A percentile compares a stretch with the other conserved stretches of the same genome.
Conservation (phyloP, 371 early-diverging fungal genomes). For the Syncephalastrum racemosum region DNA sequence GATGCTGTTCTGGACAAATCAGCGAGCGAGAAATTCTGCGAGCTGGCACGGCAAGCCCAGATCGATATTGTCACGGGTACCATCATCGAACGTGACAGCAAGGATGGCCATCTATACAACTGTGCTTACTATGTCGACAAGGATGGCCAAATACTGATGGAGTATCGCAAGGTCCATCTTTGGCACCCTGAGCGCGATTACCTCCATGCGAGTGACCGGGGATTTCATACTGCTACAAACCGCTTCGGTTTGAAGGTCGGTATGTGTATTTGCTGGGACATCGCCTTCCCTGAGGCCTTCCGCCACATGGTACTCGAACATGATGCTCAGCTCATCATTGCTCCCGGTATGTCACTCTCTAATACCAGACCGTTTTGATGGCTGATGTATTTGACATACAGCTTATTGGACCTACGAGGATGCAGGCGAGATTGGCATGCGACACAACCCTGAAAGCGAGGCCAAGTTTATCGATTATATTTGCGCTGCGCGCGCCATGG, state of each 20-base stretch:
- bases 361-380: neutral
- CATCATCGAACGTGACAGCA: constrained; percentile 24
- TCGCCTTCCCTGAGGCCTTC: constrained; percentile 33
- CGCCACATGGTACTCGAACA: constrained; percentile 29
- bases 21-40: constrained; percentile 8
- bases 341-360: constrained; percentile 22
- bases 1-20: constrained; percentile 10
- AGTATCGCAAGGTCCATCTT: constrained; percentile 37
- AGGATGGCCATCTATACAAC: constrained; percentile 28
- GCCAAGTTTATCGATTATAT: constrained; percentile 29
- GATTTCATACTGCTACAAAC: constrained; percentile 26
- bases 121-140: constrained; percentile 35
- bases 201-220: constrained; percentile 10
- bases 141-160: constrained; percentile 27
- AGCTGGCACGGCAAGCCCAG: constrained; percentile 23
- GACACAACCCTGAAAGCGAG: constrained; percentile 23
- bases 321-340: constrained; percentile 35
- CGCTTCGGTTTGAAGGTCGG: constrained; percentile 38
- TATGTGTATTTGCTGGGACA: constrained; percentile 38
- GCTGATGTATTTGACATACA: constrained; percentile 2
- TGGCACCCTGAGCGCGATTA: constrained; percentile 39
- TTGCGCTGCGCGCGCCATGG: constrained; percentile 27
- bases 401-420: constrained; percentile 41
- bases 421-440: constrained; percentile 23
- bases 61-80: constrained; percentile 43